Evolutionary conservation across 2,329 filamentous ascomycete species (phyloP).

Genomic region (Herpomyces periplanetae): DNA sequence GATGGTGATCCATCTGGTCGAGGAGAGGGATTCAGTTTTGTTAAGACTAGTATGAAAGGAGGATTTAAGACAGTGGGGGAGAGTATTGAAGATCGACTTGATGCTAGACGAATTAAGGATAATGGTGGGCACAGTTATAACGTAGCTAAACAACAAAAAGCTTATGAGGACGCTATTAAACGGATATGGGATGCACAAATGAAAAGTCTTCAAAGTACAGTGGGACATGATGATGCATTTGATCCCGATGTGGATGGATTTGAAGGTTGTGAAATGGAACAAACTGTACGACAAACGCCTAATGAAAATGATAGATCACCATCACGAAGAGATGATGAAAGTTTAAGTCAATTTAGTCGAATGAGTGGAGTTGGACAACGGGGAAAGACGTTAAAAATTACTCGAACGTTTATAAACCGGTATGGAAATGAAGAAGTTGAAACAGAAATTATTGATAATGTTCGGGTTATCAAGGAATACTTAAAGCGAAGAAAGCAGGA

Average conservation of each 20-base stretch:
- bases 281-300: conserved; percentile 8
- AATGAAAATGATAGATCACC: no score
- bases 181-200: conserved; percentile 76
- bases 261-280: conserved; percentile 7
- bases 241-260: conserved; percentile 17
- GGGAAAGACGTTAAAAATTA: conserved; percentile 30
- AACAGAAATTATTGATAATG: conserved; percentile 26
- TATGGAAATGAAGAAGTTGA: conserved; percentile 18
- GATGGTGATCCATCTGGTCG: conserved; percentile 77
- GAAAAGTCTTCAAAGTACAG: conserved; percentile 26
- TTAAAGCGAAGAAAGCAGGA: conserved; percentile 30
- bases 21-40: conserved; percentile 78
- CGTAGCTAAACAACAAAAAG: conserved; percentile 61
- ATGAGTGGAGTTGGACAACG: conserved; percentile 25
- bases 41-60: conserved; percentile 94
- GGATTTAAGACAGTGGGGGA: conserved; percentile 71
- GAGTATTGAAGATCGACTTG: conserved; percentile 49
- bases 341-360: conserved; percentile 18
- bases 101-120: conserved; percentile 24
- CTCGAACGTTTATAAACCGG: conserved; percentile 20
- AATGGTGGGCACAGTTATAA: conserved; percentile 80
- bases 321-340: conserved; percentile 29
- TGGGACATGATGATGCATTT: conserved; percentile 30
- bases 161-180: conserved; percentile 63
- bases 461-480: conserved; percentile 60